Evolutionary conservation across 1,284 basidiomycete species (phyloP).

Genomic region (Leccinum pachyderme): DNA sequence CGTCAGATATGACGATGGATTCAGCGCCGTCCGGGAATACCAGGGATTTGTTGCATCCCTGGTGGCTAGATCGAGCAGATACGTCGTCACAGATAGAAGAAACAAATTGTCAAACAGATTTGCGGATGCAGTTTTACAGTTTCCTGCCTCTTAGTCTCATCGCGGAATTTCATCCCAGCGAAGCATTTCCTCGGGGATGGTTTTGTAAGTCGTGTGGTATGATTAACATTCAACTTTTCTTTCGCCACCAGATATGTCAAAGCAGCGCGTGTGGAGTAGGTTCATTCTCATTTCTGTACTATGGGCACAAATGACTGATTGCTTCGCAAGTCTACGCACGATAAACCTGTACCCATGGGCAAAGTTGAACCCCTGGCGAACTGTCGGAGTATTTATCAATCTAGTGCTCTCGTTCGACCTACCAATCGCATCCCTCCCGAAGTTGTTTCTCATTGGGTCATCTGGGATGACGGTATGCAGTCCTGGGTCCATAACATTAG

Average conservation of each 20-base stretch:
- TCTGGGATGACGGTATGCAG: slow-evolving; percentile 32
- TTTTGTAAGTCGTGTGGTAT: slow-evolving; percentile 38
- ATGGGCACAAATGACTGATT: slow-evolving; percentile 10
- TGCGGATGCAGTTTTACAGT: slow-evolving; percentile 28
- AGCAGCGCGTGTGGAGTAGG: slow-evolving; percentile 34
- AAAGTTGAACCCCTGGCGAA: slow-evolving; percentile 21
- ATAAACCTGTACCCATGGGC: slow-evolving; percentile 12
- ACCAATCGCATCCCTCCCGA: slow-evolving; percentile 24
- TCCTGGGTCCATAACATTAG: slow-evolving; percentile 32
- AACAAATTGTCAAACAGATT: slow-evolving; percentile 17
- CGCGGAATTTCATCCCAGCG: slow-evolving; percentile 25
- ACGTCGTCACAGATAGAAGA: slow-evolving; percentile 1
- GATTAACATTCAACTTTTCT: slow-evolving; percentile 37
- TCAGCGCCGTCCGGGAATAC: background rate
- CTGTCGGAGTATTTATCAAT: slow-evolving; percentile 33
- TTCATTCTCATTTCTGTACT: background rate
- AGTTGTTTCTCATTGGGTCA: slow-evolving; percentile 15
- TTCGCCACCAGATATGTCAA: slow-evolving; percentile 39
- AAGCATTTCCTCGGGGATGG: slow-evolving; percentile 38
- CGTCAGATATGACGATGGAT: background rate
- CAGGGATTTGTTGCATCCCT: slow-evolving; percentile 16
- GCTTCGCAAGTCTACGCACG: slow-evolving; percentile 12
- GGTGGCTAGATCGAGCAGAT: slow-evolving; percentile 23
- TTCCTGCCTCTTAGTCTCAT: slow-evolving; percentile 38
- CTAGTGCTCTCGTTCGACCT: slow-evolving; percentile 29